Base-by-base conservation (phyloP, 345 rosid species). In the Iberis pinnata region DNA sequence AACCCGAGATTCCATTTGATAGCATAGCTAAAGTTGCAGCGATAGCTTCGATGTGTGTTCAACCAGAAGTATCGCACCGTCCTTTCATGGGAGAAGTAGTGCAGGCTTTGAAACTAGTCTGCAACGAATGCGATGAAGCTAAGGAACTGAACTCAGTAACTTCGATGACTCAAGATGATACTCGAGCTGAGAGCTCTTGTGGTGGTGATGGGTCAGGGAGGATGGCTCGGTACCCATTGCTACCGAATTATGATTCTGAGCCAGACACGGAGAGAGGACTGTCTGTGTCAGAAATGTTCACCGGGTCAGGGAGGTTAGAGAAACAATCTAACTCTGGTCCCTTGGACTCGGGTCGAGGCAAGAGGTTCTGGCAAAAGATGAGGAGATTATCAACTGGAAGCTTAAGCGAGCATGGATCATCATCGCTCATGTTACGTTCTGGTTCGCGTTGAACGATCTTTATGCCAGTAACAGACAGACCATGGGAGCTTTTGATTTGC, bases 1-100 rank as follows among this genome's bases (percentile, higher is more conserved):
- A 56, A 32, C 70, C 74, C 3, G 79, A 76, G 47, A 76, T 81
- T 35, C 73, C 95, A 12, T 83, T 78, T 4, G 96, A 92, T 39
- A 83, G 82, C 55, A 81, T 88, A 58, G 88, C 79, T 45, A 88
- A 88, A 71, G 95, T 88, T 16, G 89, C 87, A 18, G 96, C 95
- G 0, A 92, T 92, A 55, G 98, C 98, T 56, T 92, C 98, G 0
- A 88, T 84, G 96, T 88, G 96, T 31, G 98, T 88, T 49, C 98
- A 92, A 54, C 89, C 82, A 1, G 98, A 92, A 77, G 98, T 85
- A 37, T 83, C 92, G 0, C 84, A 92, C 79, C 92, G 96, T 14
- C 96, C 98, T 38, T 87, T 87, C 70, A 90, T 87, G 98, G 95
- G 98, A 3, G 98, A 92, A 71, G 96, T 92, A 17, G 95, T 92